Evolutionary conservation across 371 early-diverging fungal genomes (phyloP), one percentile per base, ranked within the genome.

Genomic region (Apophysomyces trapeziformis): DNA sequence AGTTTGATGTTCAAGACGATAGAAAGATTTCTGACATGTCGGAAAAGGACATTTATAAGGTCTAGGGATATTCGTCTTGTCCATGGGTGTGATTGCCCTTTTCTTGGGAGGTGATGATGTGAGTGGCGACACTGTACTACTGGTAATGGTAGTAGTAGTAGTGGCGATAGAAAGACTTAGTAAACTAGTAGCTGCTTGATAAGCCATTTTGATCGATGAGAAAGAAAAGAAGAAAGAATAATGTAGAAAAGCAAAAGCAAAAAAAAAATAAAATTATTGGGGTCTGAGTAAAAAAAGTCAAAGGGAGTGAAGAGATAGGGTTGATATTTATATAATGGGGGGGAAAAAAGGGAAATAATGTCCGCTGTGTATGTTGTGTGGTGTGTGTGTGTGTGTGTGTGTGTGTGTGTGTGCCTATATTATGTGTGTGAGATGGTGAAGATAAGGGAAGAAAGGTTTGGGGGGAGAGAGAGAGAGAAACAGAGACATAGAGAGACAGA

Each of bases 1-100:
- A 35, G 88, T 88, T 66, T 87, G 90, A 65, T 89, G 90, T 70
- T 89, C 90, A 26, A 89, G 74, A 38, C 90, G 80, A 65, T 85
- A 85, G 69, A 89, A 89, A 35, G 85, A 86, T 68, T 86, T 88
- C 61, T 77, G 77, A 65, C 90, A 89, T 63, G 86, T 80, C n/a
- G 69, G 71, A 50, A 50, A 50, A 16, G 54, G 83, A 71, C 90
- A 89, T 66, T 86, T 80, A 65, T 86, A 89, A 26, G 90, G 88
- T 35, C 90, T 82, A 56, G 86, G 86, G 26, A 72, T 66, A 47
- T 76, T 69, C 7, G 82, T 63, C 63, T 82, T 82, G 41, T 79
- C 79, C 5, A 79, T 64, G 44, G 69, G 65, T 26, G 73, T 61
- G 66, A 79, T 79, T 9, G 72, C 56, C 5, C 75, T 71, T 58